phyloP scores from a whole-genome alignment of 345 rosid genomes.

The Euphorbia lathyris region DNA sequence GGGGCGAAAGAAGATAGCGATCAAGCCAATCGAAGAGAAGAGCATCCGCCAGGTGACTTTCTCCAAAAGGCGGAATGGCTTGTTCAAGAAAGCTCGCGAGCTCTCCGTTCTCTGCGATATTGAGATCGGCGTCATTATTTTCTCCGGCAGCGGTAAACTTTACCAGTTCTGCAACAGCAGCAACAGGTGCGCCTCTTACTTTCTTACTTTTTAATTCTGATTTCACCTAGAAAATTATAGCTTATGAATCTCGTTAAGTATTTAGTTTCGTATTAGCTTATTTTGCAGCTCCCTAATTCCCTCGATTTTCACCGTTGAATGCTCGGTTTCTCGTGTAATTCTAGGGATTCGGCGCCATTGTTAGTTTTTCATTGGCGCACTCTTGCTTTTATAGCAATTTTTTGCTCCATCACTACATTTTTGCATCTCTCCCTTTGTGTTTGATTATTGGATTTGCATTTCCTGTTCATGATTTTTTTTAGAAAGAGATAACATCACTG shows the following conservation, averaged over 20 bases:
- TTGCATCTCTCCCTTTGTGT: too few species aligned
- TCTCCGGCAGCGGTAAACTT: slow-evolving; percentile 51
- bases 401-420: too few species aligned
- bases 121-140: slow-evolving; percentile 50
- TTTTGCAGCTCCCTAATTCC: background rate
- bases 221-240: too few species aligned
- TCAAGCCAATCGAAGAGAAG: slow-evolving; percentile 63
- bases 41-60: slow-evolving; percentile 67
- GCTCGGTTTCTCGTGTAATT: too few species aligned
- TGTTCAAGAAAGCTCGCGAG: slow-evolving; percentile 65
- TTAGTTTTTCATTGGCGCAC: too few species aligned
- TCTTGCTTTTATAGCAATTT: too few species aligned
- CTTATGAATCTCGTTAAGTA: background rate
- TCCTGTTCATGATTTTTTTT: too few species aligned
- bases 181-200: slow-evolving; percentile 28
- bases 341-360: background rate
- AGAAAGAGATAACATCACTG: background rate
- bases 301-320: background rate
- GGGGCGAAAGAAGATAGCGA: slow-evolving; percentile 54
- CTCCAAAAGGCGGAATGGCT: slow-evolving; percentile 60
- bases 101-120: slow-evolving; percentile 71
- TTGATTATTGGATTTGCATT: too few species aligned
- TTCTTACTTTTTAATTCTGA: background rate
- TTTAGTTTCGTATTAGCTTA: background rate
- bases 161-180: slow-evolving; percentile 41